A percentile compares a stretch with the other conserved stretches of the same genome.
These are phyloP conservation scores for Digitaria exilis DNA, from an alignment of 202 grass and related monocot species.

Conservation along the genomic window DNA sequence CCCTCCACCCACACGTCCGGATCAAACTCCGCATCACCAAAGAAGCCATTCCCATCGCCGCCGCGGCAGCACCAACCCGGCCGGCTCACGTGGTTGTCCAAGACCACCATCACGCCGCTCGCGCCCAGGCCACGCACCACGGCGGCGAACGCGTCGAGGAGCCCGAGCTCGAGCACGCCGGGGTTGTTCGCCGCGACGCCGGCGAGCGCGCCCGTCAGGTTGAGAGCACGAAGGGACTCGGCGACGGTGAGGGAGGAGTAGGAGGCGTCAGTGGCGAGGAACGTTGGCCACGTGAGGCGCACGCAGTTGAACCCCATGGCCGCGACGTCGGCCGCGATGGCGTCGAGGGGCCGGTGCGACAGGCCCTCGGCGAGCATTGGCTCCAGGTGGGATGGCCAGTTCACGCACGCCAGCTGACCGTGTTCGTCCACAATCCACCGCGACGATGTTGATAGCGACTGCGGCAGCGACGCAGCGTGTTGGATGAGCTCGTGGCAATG, in stretches of 20 bases:
- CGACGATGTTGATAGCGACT: slow-evolving; percentile 56
- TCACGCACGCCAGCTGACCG: slow-evolving; percentile 85
- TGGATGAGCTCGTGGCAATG: not conserved
- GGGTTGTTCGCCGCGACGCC: slow-evolving; percentile 66
- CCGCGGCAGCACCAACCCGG: slow-evolving; percentile 85
- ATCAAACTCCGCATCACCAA: slow-evolving; percentile 74
- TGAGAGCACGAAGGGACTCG: slow-evolving; percentile 61
- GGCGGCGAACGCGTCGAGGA: slow-evolving; percentile 68
- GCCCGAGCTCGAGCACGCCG: slow-evolving; percentile 51
- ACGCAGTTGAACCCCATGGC: slow-evolving; percentile 95
- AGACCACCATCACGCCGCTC: slow-evolving; percentile 82
- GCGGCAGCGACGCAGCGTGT: not conserved
- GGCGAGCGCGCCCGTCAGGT: slow-evolving; percentile 58
- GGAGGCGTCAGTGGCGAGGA: slow-evolving; percentile 67
- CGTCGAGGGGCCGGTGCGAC: slow-evolving; percentile 54
- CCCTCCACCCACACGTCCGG: slow-evolving; percentile 76
- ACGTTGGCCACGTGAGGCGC: slow-evolving; percentile 75
- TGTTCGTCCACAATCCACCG: slow-evolving; percentile 78
- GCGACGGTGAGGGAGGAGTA: slow-evolving; percentile 62
- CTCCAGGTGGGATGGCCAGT: slow-evolving; percentile 86
- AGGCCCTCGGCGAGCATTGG: slow-evolving; percentile 79
- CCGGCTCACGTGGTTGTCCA: slow-evolving; percentile 95
- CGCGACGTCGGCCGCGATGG: slow-evolving; percentile 52
- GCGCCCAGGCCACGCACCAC: slow-evolving; percentile 70
- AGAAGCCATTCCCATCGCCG: slow-evolving; percentile 80